Conservation (phyloP, 257 asterid species). For the Apocynum venetum region DNA sequence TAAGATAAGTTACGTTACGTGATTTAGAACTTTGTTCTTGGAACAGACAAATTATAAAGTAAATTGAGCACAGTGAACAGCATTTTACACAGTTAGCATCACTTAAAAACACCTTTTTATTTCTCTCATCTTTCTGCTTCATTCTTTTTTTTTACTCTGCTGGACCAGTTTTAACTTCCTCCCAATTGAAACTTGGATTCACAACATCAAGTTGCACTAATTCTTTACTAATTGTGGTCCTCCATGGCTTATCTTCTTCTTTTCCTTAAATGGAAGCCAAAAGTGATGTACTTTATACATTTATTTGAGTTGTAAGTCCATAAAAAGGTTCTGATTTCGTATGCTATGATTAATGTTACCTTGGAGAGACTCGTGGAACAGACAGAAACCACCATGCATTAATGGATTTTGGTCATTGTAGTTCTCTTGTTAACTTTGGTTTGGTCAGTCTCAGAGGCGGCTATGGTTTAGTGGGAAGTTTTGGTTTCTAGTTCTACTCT, state of each 20-base stretch:
- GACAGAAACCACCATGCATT: neutral
- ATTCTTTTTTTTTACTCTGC: neutral
- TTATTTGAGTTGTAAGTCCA: slow-evolving; percentile 8
- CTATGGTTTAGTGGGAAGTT: no score
- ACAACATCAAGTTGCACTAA: neutral
- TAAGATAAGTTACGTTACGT: no score
- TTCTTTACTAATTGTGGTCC: slow-evolving; percentile 5
- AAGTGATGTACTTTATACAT: neutral
- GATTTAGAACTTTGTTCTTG: neutral
- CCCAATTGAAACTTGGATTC: slow-evolving; percentile 25
- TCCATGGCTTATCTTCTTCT: slow-evolving; percentile 10
- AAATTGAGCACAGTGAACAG: slow-evolving; percentile 11
- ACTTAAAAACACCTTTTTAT: slow-evolving; percentile 7
- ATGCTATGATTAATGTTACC: neutral
- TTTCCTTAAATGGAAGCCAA: slow-evolving; percentile 10
- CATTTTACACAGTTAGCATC: slow-evolving; percentile 17
- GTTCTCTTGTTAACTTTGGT: neutral
- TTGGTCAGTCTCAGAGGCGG: neutral
- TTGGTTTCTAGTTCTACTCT: no score
- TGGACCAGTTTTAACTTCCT: slow-evolving; percentile 14
- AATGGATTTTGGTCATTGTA: slow-evolving; percentile 6
- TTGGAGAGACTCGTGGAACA: neutral
- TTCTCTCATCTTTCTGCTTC: slow-evolving; percentile 2
- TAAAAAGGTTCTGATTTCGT: neutral
- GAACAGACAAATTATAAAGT: slow-evolving; percentile 6